A percentile compares a stretch with the other conserved stretches of the same genome.
These are phyloP conservation scores for Neopestalotiopsis sp. DNA, from an alignment of 2,329 filamentous ascomycete species.

Conservation along the genomic window DNA sequence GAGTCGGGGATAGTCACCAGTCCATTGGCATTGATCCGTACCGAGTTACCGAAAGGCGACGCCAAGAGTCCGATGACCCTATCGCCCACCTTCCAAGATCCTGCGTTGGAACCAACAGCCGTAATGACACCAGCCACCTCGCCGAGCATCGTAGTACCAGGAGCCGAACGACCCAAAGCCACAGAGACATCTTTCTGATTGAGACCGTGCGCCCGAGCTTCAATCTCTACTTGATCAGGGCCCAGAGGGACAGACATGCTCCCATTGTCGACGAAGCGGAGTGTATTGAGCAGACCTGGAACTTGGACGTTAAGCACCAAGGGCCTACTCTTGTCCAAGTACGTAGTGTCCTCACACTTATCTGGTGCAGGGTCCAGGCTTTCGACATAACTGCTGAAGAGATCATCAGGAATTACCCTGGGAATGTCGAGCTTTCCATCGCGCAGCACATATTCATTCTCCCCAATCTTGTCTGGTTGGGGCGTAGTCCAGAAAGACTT, in stretches of 20 bases:
- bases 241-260: not conserved
- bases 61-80: not conserved
- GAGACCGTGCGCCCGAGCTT: slow-evolving; percentile 21
- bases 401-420: not conserved
- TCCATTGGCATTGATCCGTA: not conserved
- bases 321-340: slow-evolving; percentile 30
- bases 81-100: not conserved
- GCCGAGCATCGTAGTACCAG: not conserved
- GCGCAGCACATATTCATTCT: not conserved
- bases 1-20: not conserved
- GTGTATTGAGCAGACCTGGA: slow-evolving; percentile 19
- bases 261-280: slow-evolving; percentile 17
- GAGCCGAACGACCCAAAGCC: not conserved
- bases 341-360: slow-evolving; percentile 26
- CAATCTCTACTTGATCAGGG: slow-evolving; percentile 20
- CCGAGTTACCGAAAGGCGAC: not conserved
- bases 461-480: not conserved
- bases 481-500: not conserved
- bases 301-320: slow-evolving; percentile 19
- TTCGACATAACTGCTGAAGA: not conserved
- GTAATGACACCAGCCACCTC: slow-evolving; percentile 9
- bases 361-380: not conserved
- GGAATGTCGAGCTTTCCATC: not conserved
- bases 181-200: slow-evolving; percentile 21
- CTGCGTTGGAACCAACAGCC: not conserved